phyloP scores from a whole-genome alignment of 2,329 filamentous ascomycete genomes.

The Colletotrichum lupini region DNA sequence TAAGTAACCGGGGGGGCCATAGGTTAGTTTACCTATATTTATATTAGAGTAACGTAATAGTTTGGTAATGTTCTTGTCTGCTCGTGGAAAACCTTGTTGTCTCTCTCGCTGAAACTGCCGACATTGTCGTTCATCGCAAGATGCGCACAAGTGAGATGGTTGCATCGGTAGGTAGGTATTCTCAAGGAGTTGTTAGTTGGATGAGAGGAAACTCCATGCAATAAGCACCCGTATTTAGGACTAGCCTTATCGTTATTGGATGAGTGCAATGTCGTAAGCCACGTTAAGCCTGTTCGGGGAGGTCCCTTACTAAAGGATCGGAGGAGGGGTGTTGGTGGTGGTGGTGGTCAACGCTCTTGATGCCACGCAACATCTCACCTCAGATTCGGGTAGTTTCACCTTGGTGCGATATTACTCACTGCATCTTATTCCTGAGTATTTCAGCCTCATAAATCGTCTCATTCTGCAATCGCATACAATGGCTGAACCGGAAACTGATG shows the following conservation, averaged over 20 bases:
- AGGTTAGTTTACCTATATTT: too few relatives aligned
- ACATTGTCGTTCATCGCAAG: neutral
- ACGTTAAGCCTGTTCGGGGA: constrained; percentile 25
- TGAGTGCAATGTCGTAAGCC: constrained; percentile 6
- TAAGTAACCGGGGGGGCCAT: too few relatives aligned
- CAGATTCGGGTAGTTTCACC: neutral
- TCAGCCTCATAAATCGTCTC: neutral
- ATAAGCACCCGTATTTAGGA: neutral
- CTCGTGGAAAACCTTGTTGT: constrained; percentile 6
- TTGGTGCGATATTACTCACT: neutral
- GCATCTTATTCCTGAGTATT: neutral
- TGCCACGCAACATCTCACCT: neutral
- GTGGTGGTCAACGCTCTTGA: neutral
- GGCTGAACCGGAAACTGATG: neutral
- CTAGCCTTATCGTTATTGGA: constrained; percentile 4
- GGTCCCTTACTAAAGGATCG: neutral
- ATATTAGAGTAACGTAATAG: constrained; percentile 35
- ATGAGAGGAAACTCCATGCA: neutral
- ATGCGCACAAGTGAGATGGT: neutral
- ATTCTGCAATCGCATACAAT: neutral
- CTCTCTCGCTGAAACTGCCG: neutral
- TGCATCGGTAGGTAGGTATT: too few relatives aligned
- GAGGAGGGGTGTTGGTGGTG: neutral
- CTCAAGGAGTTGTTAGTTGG: neutral
- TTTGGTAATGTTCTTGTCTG: neutral